Percentiles rank a stretch among this genome's conserved stretches.
phyloP scores from a whole-genome alignment of 164 flowering plant species.

The Cinnamomum chago region DNA sequence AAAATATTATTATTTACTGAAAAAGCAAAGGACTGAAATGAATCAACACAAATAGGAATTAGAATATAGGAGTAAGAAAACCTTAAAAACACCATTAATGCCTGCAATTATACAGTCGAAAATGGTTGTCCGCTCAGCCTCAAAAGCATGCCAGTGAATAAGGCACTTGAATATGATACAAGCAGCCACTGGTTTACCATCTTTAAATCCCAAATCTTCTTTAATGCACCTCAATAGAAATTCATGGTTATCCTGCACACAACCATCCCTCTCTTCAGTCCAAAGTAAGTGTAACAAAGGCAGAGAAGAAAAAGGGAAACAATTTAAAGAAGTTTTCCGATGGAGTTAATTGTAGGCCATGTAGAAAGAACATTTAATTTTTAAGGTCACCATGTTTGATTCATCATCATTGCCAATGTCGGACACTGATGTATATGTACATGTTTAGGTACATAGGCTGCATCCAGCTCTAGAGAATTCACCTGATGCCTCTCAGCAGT shows the following conservation, averaged over 20 bases:
- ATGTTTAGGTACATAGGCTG: too few species aligned
- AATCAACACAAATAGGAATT: neutral
- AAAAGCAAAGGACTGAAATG: neutral
- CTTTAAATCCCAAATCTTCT: constrained; percentile 73
- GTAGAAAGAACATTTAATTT: too few species aligned
- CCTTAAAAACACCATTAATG: constrained; percentile 78
- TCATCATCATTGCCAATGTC: too few species aligned
- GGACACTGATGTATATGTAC: too few species aligned
- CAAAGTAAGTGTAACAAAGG: neutral
- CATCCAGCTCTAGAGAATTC: neutral
- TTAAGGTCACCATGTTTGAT: too few species aligned
- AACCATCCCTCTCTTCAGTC: neutral
- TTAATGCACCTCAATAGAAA: constrained; percentile 80
- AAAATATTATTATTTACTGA: neutral
- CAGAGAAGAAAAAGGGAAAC: neutral
- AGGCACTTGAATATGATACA: constrained; percentile 83
- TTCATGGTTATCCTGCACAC: constrained; percentile 77
- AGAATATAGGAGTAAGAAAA: constrained; percentile 11
- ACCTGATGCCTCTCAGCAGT: constrained; percentile 82
- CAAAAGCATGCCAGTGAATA: constrained; percentile 87
- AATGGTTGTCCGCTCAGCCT: constrained; percentile 86
- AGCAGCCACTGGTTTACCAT: constrained; percentile 91
- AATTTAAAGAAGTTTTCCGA: too few species aligned
- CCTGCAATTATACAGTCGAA: constrained; percentile 79
- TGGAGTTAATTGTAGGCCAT: too few species aligned